Evolutionary conservation across 352 stramenopile species (phyloP), one percentile per base, ranked within the genome.

Genomic region (Blastocystis sp.): DNA sequence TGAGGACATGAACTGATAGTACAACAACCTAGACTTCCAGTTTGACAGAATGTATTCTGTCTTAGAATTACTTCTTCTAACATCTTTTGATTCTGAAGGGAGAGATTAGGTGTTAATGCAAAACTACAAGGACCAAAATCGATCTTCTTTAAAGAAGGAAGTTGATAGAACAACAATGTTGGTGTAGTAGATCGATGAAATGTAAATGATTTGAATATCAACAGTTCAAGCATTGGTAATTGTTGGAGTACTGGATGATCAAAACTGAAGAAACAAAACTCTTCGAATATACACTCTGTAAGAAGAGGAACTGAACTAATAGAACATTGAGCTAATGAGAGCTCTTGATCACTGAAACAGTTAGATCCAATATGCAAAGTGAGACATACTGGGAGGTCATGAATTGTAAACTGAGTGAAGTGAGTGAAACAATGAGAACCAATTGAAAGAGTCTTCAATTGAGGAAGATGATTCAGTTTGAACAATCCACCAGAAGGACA

Each of bases 71-170:
- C 11, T 12, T 12, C 12, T 12, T 12, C 21, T 12, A 57, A 21
- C n/a, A n/a, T n/a, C n/a, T n/a, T n/a, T n/a, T n/a, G n/a, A n/a
- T n/a, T n/a, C n/a, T 21, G 49, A 57, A 57, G 49, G 49, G 49
- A 57, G 49, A 57, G 49, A 57, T 57, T n/a, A n/a, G n/a, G 16
- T 58, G 16, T n/a, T 58, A 16, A 58, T n/a, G 16, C 51, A n/a
- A 58, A 58, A 58, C 51, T 16, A n/a, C 16, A 58, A n/a, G 16
- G n/a, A n/a, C n/a, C 51, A 58, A 58, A 58, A 58, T n/a, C n/a
- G 51, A 58, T 58, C n/a, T n/a, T 58, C 16, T 58, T 58, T n/a
- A 58, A 58, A 58, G n/a, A 58, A 58, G 51, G n/a, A 58, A 58
- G 51, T n/a, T n/a, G 51, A n/a, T n/a, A n/a, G n/a, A 58, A 58